These are phyloP conservation scores for Fragilaria crotonensis DNA, from an alignment of 108 stramenopile species.

Conservation along the genomic window DNA sequence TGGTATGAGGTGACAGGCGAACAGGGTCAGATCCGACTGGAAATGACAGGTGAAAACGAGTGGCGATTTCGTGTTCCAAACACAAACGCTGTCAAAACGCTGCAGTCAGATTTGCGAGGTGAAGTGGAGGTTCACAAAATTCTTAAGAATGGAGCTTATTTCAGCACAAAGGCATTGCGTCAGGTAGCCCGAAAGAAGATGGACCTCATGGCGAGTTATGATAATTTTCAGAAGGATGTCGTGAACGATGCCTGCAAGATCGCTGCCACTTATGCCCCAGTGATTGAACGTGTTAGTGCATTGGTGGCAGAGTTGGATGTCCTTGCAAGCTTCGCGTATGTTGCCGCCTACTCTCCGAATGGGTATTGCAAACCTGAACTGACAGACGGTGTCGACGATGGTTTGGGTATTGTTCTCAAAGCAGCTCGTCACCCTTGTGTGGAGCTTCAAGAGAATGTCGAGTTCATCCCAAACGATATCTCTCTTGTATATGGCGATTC, in stretches of 20 bases:
- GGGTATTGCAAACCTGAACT: conserved; percentile 85
- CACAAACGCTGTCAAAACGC: conserved; percentile 63
- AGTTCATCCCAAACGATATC: conserved; percentile 96
- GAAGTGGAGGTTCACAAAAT: conserved; percentile 64
- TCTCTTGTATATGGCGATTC: conserved; percentile 53
- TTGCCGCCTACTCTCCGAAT: conserved; percentile 76
- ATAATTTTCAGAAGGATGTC: conserved; percentile 58
- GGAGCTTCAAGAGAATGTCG: conserved; percentile 84
- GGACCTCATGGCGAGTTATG: conserved; percentile 64
- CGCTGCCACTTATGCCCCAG: conserved; percentile 77
- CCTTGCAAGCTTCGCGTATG: conserved; percentile 69
- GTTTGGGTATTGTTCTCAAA: conserved; percentile 68
- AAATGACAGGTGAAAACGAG: conserved; percentile 39
- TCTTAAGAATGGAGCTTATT: conserved; percentile 94
- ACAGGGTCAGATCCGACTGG: conserved; percentile 58
- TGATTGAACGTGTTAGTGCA: conserved; percentile 59
- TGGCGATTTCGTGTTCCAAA: conserved; percentile 80
- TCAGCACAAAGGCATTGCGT: conserved; percentile 73
- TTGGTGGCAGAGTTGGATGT: conserved; percentile 80
- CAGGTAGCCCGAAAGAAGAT: conserved; percentile 50
- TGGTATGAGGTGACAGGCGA: conserved; percentile 45
- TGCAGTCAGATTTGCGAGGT: conserved; percentile 23
- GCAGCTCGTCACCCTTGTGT: conserved; percentile 95
- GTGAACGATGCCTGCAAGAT: conserved; percentile 75
- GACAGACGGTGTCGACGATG: conserved; percentile 78